Conservation (phyloP, 352 stramenopile species). For the Pythium grandisporangium region DNA sequence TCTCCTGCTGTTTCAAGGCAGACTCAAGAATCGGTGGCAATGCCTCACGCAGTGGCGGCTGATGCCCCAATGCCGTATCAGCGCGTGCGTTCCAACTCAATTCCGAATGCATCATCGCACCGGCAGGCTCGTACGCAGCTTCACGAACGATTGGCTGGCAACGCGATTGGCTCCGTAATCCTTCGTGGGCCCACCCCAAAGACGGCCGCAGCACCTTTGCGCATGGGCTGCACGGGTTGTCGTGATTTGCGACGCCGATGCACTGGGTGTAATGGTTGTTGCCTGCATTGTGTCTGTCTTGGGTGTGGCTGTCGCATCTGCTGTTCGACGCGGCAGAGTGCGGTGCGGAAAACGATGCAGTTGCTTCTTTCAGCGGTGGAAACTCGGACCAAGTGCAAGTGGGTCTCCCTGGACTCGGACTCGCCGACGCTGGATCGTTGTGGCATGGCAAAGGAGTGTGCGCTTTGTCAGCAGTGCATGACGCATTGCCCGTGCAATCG, state of each 20-base stretch:
- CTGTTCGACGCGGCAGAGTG: slow-evolving; percentile 36
- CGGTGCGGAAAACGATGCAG: slow-evolving; percentile 49
- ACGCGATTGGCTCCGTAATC: too few species aligned
- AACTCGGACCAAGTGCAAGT: slow-evolving; percentile 49
- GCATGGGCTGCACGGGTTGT: slow-evolving; percentile 56
- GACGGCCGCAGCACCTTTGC: slow-evolving; percentile 19
- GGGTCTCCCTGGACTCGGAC: slow-evolving; percentile 18
- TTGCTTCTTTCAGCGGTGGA: slow-evolving; percentile 53
- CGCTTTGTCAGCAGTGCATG: slow-evolving; percentile 12
- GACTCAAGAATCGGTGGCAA: too few species aligned
- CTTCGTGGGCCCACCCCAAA: background rate
- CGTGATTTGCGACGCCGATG: slow-evolving; percentile 49
- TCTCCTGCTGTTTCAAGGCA: too few species aligned
- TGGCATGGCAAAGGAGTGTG: slow-evolving; percentile 12
- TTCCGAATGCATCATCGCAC: too few species aligned
- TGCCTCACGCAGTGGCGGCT: too few species aligned
- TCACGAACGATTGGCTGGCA: too few species aligned
- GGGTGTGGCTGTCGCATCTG: slow-evolving; percentile 69
- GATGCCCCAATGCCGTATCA: too few species aligned
- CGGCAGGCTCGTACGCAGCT: too few species aligned
- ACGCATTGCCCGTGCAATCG: slow-evolving; percentile 13
- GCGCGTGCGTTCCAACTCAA: too few species aligned
- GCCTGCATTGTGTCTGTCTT: slow-evolving; percentile 61
- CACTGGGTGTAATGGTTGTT: slow-evolving; percentile 53
- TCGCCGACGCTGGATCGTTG: slow-evolving; percentile 9